A percentile compares a stretch with the other conserved stretches of the same genome.
Conservation (phyloP, 2,329 filamentous ascomycete genomes). For the Fusarium pseudoanthophilum region DNA sequence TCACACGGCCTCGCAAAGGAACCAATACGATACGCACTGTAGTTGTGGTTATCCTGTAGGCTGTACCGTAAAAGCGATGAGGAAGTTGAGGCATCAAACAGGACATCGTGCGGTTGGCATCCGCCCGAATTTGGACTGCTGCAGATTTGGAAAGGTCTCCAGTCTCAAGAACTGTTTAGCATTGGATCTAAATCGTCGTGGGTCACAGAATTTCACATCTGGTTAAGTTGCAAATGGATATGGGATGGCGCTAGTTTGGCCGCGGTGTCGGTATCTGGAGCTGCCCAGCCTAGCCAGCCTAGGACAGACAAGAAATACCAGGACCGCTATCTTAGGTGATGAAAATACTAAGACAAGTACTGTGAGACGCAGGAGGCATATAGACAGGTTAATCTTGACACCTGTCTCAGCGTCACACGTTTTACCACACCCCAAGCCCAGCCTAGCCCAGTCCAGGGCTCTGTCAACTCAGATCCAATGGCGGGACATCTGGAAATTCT, state of each 20-base stretch:
- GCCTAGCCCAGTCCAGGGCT: not conserved
- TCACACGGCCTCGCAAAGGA: not conserved
- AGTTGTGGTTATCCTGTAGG: not conserved
- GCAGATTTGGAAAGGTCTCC: conserved; percentile 34
- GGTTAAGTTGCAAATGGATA: conserved; percentile 10
- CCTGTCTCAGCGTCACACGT: not conserved
- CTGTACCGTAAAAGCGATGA: not conserved
- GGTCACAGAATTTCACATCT: conserved; percentile 17
- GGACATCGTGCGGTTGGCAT: conserved; percentile 15
- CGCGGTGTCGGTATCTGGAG: conserved; percentile 41
- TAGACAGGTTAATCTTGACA: not conserved
- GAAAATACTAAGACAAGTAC: not conserved
- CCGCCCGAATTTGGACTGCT: conserved; percentile 32
- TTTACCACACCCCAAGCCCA: not conserved
- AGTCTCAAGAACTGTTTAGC: conserved; percentile 36
- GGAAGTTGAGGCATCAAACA: not conserved
- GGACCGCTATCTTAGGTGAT: not conserved
- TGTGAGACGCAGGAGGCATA: too few relatives aligned
- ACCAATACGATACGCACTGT: conserved; percentile 3
- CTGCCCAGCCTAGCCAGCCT: not conserved
- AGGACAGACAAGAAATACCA: not conserved
- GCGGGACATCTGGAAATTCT: conserved; percentile 18
- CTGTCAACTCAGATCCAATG: conserved; percentile 23
- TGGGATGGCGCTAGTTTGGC: conserved; percentile 31
- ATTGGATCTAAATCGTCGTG: conserved; percentile 21